Conservation (phyloP, 345 rosid genomes). For the Dovyalis caffra region DNA sequence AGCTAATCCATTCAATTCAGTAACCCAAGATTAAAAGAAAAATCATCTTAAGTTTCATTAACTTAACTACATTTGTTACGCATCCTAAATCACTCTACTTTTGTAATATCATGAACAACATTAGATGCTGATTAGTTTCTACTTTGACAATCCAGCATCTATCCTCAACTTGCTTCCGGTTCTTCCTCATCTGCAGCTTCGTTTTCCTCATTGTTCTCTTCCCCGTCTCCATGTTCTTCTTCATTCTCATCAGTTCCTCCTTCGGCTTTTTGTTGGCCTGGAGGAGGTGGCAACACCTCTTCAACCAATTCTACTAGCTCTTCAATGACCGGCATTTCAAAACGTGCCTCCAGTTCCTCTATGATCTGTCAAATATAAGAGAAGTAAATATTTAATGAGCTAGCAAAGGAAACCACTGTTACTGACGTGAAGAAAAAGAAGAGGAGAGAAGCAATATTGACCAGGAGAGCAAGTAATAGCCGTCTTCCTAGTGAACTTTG, state of each 20-base stretch:
- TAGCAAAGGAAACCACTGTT: background rate
- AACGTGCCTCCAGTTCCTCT: slow-evolving; percentile 7
- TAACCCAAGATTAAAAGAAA: too few relatives aligned
- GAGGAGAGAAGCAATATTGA: background rate
- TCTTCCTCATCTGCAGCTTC: background rate
- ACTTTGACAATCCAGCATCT: background rate
- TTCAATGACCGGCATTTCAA: background rate
- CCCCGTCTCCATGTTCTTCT: background rate
- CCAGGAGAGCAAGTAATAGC: background rate
- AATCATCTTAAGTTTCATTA: too few relatives aligned
- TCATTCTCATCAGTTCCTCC: background rate
- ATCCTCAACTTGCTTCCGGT: background rate
- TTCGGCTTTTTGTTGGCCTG: background rate
- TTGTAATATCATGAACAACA: background rate
- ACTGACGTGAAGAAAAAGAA: too few relatives aligned
- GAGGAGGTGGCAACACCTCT: slow-evolving; percentile 7
- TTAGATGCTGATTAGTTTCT: background rate
- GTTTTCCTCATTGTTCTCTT: background rate
- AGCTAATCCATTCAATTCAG: too few relatives aligned
- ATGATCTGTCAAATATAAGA: slow-evolving; percentile 9
- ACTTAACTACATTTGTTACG: background rate
- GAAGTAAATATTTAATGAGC: background rate
- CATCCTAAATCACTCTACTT: background rate
- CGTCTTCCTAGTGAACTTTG: background rate
- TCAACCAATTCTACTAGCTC: slow-evolving; percentile 10